These are phyloP conservation scores for Colletotrichum orbiculare DNA, from an alignment of 2,329 filamentous ascomycete species.

Conservation along the genomic window DNA sequence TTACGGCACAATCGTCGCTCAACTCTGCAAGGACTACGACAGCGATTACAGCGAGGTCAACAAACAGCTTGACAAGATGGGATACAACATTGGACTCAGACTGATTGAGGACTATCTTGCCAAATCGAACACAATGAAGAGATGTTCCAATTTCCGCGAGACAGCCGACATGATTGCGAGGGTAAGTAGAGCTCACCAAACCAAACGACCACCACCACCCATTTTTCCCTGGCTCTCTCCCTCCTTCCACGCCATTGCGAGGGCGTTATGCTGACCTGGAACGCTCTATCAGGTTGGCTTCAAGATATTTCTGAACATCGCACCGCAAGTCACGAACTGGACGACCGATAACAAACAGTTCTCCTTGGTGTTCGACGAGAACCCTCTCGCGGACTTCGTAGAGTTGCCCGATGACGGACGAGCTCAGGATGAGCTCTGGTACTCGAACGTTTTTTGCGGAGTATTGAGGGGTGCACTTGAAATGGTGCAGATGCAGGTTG, in stretches of 20 bases:
- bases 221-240: no score
- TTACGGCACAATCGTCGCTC: conserved; percentile 96
- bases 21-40: conserved; percentile 96
- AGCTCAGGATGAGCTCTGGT: conserved; percentile 97
- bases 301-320: conserved; percentile 98
- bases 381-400: conserved; percentile 96
- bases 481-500: conserved; percentile 99
- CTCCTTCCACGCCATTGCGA: background rate
- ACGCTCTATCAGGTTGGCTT: conserved; percentile 80
- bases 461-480: conserved; percentile 91
- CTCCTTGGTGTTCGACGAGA: conserved; percentile 95
- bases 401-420: conserved; percentile 95
- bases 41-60: conserved; percentile 95
- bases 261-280: conserved; percentile 37
- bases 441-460: conserved; percentile 96
- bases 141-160: conserved; percentile 92
- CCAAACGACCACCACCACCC: no score
- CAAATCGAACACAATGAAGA: conserved; percentile 89
- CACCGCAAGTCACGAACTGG: conserved; percentile 94
- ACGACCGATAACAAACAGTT: conserved; percentile 96
- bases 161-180: conserved; percentile 97
- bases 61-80: conserved; percentile 98
- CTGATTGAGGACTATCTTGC: conserved; percentile 98
- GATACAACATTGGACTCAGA: conserved; percentile 96
- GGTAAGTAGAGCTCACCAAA: conserved; percentile 58